Evolutionary conservation across 352 stramenopile genomes (phyloP), one percentile per base, ranked within the genome.

Genomic region (Phytophthora rubi): DNA sequence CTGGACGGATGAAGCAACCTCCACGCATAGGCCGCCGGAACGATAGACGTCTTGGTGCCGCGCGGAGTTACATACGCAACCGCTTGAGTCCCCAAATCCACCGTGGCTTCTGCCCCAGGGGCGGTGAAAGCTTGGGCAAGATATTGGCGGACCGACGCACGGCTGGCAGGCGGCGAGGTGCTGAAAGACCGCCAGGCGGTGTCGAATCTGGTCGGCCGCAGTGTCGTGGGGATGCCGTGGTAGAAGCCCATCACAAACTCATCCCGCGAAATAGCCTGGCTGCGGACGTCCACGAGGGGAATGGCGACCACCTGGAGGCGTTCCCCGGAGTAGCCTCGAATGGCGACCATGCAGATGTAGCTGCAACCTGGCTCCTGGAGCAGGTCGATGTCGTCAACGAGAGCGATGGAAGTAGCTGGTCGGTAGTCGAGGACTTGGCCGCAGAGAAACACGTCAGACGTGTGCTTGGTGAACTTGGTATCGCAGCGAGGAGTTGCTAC

Each of bases 341-440:
- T 57, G 39, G 13, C 52, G 0, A 68, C 42, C n/a, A 47, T 56
- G 13, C 42, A 68, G 4, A 68, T 28, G 61, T 62, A 57, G 3
- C 52, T 6, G 1, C 51, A 61, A 6, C 42, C 26, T 18, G 61
- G 52, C 13, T 68, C 52, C 28, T 30, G 3, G 28, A 7, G 3
- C 28, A 67, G 16, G 26, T 67, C 39, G n/a, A 37, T 42, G 18
- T 56, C 52, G 8, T 62, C 61, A 26, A 68, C 61, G 10, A 68
- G 42, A 0, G 52, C 15, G 1, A 68, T 26, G 61, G 61, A 26
- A 26, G 23, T 26, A 26, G 23, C 23, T 18, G 1, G 53, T 16
- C 4, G 6, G 44, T 68, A 68, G 1, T 15, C 13, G 6, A 68
- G 37, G 7, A 61, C 61, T 51, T 68, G 61, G 10, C 42, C 0